Conservation (phyloP, 2,329 filamentous ascomycete species). For the Ceratocystis harringtonii region DNA sequence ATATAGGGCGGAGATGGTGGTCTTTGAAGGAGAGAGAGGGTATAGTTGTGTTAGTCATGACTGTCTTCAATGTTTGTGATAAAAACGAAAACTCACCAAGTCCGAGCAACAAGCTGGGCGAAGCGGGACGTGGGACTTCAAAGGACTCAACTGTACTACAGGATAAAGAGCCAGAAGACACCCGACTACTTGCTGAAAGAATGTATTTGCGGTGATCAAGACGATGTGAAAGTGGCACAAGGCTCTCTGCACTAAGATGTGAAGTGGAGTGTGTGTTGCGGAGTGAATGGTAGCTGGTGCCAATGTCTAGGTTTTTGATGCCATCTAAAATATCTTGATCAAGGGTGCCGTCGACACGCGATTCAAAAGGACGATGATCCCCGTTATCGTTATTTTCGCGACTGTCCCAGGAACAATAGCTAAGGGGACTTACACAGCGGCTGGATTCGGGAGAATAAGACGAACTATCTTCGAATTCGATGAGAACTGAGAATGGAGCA, state of each 20-base stretch:
- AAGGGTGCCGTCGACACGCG: conserved; percentile 8
- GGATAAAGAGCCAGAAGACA: conserved; percentile 8
- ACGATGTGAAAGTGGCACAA: conserved; percentile 1
- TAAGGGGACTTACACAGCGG: conserved; percentile 15
- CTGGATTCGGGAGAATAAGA: conserved; percentile 12
- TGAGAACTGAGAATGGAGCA: conserved; percentile 14
- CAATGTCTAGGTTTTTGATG: conserved; percentile 15
- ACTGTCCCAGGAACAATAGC: conserved; percentile 16
- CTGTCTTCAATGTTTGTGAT: not conserved
- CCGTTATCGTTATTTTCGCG: conserved; percentile 8
- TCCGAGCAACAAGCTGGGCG: conserved; percentile 15
- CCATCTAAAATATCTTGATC: conserved; percentile 15
- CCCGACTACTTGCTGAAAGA: not conserved
- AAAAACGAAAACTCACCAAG: conserved; percentile 8
- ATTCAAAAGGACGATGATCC: not conserved
- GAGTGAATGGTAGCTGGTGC: conserved; percentile 1
- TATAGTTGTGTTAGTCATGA: not conserved
- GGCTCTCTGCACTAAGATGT: not conserved
- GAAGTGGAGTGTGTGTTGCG: conserved; percentile 1
- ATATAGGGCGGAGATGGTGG: conserved; percentile 10
- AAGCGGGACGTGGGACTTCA: conserved; percentile 10
- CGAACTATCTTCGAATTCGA: conserved; percentile 14
- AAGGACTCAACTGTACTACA: not conserved
- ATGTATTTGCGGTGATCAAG: conserved; percentile 10
- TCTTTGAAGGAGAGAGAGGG: not conserved